Evolutionary conservation across 1,284 basidiomycete genomes (phyloP).

Genomic region (Takashimella koratensis): DNA sequence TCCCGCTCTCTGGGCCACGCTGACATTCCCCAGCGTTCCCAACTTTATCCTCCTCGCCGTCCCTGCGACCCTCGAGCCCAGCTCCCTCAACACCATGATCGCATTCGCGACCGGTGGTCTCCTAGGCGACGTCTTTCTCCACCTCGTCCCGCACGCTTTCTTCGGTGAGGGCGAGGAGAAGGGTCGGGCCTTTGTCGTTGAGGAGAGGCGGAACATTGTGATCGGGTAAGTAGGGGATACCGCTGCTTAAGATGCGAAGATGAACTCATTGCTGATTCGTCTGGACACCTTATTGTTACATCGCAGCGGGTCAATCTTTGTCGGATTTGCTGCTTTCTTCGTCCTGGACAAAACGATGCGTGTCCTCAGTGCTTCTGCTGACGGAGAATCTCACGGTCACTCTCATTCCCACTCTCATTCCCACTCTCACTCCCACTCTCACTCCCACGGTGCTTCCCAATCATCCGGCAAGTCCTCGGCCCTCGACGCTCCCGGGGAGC

Average conservation of each 20-base stretch:
- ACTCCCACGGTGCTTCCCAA: conserved; percentile 52
- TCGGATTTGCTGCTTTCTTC: conserved; percentile 81
- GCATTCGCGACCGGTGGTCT: conserved; percentile 67
- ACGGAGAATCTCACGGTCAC: conserved; percentile 44
- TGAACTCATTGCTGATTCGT: conserved; percentile 24
- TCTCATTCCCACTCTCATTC: conserved; percentile 55
- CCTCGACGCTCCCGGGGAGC: conserved; percentile 17
- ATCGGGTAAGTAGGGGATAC: conserved; percentile 57
- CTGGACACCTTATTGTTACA: conserved; percentile 4
- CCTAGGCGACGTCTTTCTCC: conserved; percentile 83
- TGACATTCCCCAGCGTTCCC: too few species aligned
- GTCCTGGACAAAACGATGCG: conserved; percentile 84
- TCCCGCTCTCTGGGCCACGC: conserved; percentile 2
- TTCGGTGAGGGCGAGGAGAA: conserved; percentile 71
- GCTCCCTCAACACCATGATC: conserved; percentile 84
- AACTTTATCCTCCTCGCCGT: conserved; percentile 90
- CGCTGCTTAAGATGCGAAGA: too few species aligned
- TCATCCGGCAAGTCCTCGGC: conserved; percentile 33
- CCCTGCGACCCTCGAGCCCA: conserved; percentile 72
- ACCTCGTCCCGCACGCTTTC: conserved; percentile 82
- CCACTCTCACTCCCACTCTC: conserved; percentile 58
- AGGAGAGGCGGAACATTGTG: conserved; percentile 82
- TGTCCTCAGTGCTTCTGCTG: conserved; percentile 56
- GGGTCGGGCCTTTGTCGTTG: conserved; percentile 67
- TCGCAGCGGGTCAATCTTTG: conserved; percentile 68